Evolutionary conservation across 306 rosid species (phyloP).

Genomic region (Vigna mungo): DNA sequence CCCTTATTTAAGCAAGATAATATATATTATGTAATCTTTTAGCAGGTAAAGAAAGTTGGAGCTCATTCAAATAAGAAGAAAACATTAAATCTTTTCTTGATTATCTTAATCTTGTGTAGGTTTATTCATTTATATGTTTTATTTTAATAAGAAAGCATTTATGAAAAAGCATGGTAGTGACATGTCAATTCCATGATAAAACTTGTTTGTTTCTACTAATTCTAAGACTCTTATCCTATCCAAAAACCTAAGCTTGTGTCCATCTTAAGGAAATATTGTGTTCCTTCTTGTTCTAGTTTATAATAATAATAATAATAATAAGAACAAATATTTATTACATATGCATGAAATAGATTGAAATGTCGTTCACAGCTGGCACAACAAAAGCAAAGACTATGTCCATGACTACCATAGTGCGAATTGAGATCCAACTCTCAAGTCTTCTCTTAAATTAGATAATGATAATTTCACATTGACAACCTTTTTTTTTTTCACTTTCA

Average conservation of each 20-base stretch:
- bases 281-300: constrained; percentile 4
- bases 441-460: no score
- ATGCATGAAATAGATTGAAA: constrained; percentile 3
- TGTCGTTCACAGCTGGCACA: constrained; percentile 12
- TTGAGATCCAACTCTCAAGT: constrained; percentile 36
- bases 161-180: neutral
- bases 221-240: constrained; percentile 23
- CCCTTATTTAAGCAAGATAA: no score
- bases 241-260: constrained; percentile 7
- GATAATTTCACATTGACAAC: no score
- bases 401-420: neutral
- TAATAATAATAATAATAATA: neutral
- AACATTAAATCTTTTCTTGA: no score
- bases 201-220: constrained; percentile 12
- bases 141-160: neutral
- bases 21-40: no score
- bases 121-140: no score
- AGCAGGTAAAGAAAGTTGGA: no score
- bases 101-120: no score
- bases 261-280: neutral
- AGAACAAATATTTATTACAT: neutral
- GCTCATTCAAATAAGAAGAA: no score
- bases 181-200: constrained; percentile 23
- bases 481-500: no score
- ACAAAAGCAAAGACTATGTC: constrained; percentile 42